Conservation (phyloP, 2,329 filamentous ascomycete species). For the Coniochaeta sp. region DNA sequence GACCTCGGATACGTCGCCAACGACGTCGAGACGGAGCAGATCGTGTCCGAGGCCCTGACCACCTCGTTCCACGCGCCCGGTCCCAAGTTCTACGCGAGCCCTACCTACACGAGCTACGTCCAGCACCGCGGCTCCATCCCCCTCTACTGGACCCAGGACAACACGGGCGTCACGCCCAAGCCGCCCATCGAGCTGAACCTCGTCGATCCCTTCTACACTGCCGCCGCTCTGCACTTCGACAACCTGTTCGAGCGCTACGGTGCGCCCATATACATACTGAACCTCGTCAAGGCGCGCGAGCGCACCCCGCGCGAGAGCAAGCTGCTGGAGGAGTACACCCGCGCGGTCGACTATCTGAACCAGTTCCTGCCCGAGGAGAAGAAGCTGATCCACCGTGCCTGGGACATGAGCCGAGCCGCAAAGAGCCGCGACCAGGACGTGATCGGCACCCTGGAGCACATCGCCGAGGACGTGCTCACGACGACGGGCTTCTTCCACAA, state of each 20-base stretch:
- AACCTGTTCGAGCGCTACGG: constrained; percentile 91
- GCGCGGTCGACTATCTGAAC: constrained; percentile 85
- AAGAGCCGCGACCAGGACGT: constrained; percentile 92
- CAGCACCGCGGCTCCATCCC: constrained; percentile 97
- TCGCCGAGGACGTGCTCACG: constrained; percentile 78
- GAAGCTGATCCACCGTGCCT: constrained; percentile 88
- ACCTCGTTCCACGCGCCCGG: constrained; percentile 94
- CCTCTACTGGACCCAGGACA: constrained; percentile 95
- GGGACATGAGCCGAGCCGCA: constrained; percentile 95
- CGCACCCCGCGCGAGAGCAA: constrained; percentile 88
- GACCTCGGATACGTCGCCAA: constrained; percentile 95
- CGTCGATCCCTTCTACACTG: constrained; percentile 92
- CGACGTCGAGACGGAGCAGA: constrained; percentile 97
- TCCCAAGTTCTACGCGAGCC: constrained; percentile 75
- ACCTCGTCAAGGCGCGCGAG: constrained; percentile 85
- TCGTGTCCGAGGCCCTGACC: constrained; percentile 87
- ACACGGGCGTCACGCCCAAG: constrained; percentile 88
- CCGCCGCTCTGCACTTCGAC: constrained; percentile 90
- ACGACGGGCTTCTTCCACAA: constrained; percentile 95
- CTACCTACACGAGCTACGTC: constrained; percentile 91
- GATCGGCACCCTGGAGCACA: constrained; percentile 81
- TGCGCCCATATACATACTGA: constrained; percentile 83
- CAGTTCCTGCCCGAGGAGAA: constrained; percentile 80
- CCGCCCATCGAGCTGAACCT: constrained; percentile 93
- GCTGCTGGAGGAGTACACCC: constrained; percentile 77